phyloP scores from a whole-genome alignment of 2,329 filamentous ascomycete species.

The Aspergillus vadensis region DNA sequence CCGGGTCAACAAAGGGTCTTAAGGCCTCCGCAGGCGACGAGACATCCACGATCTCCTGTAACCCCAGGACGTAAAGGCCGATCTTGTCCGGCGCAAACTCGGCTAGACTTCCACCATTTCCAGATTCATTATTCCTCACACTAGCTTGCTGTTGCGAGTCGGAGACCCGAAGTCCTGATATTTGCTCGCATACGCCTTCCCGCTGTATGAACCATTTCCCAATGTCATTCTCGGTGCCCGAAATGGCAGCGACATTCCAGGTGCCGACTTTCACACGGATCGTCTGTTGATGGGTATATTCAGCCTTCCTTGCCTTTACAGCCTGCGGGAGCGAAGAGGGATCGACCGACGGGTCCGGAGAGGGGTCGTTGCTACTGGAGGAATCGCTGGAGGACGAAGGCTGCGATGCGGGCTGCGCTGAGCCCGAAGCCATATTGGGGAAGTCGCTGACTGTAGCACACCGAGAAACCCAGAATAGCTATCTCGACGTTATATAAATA shows the following conservation, averaged over 20 bases:
- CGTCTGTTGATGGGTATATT: slow-evolving; percentile 74
- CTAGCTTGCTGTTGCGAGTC: slow-evolving; percentile 25
- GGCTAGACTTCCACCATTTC: slow-evolving; percentile 21
- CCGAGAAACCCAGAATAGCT: not conserved
- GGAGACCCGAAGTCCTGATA: slow-evolving; percentile 56
- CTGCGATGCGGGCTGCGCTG: slow-evolving; percentile 11
- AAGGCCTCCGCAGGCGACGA: slow-evolving; percentile 78
- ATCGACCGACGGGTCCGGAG: slow-evolving; percentile 27
- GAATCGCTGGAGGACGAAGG: slow-evolving; percentile 15
- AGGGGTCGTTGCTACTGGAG: slow-evolving; percentile 18
- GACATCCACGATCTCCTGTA: slow-evolving; percentile 92
- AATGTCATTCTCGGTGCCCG: slow-evolving; percentile 84
- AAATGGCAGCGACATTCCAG: slow-evolving; percentile 89
- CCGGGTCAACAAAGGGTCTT: slow-evolving; percentile 72
- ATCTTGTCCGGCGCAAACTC: slow-evolving; percentile 61
- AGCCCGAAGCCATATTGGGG: slow-evolving; percentile 18
- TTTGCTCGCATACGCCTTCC: slow-evolving; percentile 65
- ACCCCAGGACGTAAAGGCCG: slow-evolving; percentile 82
- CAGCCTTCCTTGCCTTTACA: slow-evolving; percentile 70
- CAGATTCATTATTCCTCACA: slow-evolving; percentile 16
- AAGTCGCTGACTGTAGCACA: not conserved
- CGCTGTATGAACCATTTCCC: slow-evolving; percentile 84
- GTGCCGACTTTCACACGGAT: slow-evolving; percentile 87
- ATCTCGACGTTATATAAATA: not conserved
- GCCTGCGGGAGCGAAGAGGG: slow-evolving; percentile 55